Evolutionary conservation across 2,329 filamentous ascomycete species (phyloP), one percentile per base, ranked within the genome.

Genomic region (Verticillium nubilum): DNA sequence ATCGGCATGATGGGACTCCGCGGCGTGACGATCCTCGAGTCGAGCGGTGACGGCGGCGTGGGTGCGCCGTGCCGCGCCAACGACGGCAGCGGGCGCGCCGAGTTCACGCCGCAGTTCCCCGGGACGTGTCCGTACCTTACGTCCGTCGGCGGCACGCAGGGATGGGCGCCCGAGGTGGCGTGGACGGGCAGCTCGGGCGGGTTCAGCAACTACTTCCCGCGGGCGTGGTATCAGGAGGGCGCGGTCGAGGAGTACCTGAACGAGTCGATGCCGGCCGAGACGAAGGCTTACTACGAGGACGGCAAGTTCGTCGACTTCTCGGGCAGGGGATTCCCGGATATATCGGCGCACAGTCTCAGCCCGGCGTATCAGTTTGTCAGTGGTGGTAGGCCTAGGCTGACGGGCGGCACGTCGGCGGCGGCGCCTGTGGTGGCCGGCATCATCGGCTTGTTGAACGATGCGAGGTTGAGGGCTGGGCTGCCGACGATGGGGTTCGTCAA

Each of bases 381-480:
- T 37, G 68, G 70, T 31, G 69, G 67, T 7, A 54, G 58, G 2
- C 56, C 59, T 23, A 13, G 58, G 9, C 55, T 56, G 9, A 58
- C 58, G 17, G 60, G 60, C 54, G 74, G 74, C 23, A 76, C 73
- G 0, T 80, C 77, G 59, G 86, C 87, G 0, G 81, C 87, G 2
- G 75, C 84, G 0, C 89, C 89, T 0, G 75, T 86, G 0, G 81
- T 88, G 56, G 86, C 87, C 0, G 80, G 80, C 15, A 79, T 91
- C 62, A 74, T 91, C 55, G 79, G 83, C 1, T 78, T 89, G 37
- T 70, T 91, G 56, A 91, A 91, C 67, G 84, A 86, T 61, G 80
- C 83, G 25, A 77, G 86, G 31, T 71, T 89, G 54, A 74, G 79
- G 17, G 73, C 75, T n/a, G 82, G 83, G 1, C 79, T 80, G 67